Evolutionary conservation across 768 basidiomycete genomes (phyloP).

Genomic region (Suillus clintonianus): DNA sequence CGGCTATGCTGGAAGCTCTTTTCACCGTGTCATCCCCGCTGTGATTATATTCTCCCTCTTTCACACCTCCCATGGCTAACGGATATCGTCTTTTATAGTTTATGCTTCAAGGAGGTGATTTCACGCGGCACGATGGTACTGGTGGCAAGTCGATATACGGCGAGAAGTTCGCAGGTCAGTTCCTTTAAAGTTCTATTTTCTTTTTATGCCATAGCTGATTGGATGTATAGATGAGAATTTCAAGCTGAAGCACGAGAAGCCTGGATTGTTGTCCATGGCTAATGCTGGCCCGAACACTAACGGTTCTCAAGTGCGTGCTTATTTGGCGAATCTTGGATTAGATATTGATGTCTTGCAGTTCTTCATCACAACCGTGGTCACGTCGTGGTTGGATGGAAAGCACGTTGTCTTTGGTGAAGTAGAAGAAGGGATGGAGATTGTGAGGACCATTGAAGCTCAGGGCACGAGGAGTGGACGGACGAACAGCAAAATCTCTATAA

Average conservation of each 20-base stretch:
- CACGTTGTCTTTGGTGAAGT: conserved; percentile 53
- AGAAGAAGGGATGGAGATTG: conserved; percentile 42
- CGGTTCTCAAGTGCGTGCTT: conserved; percentile 63
- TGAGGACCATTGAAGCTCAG: conserved; percentile 41
- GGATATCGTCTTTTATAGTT: conserved; percentile 41
- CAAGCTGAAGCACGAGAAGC: conserved; percentile 57
- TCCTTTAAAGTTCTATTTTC: not conserved
- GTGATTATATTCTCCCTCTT: conserved; percentile 28
- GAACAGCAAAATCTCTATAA: conserved; percentile 50
- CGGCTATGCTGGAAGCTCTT: conserved; percentile 67
- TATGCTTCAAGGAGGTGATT: conserved; percentile 90
- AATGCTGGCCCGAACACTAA: conserved; percentile 84
- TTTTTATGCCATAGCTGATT: not conserved
- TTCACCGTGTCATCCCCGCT: conserved; percentile 75
- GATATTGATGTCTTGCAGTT: conserved; percentile 42
- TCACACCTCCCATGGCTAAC: not conserved
- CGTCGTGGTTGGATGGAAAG: conserved; percentile 57
- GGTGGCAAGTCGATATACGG: conserved; percentile 90
- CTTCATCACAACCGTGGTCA: conserved; percentile 74
- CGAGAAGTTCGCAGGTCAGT: conserved; percentile 4
- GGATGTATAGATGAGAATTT: conserved; percentile 67
- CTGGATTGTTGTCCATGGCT: conserved; percentile 81
- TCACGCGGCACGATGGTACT: conserved; percentile 72
- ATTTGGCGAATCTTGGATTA: not conserved
- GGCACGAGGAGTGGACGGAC: conserved; percentile 30